These are phyloP conservation scores for Ophiostoma angusticollis DNA, from an alignment of 2,329 filamentous ascomycete genomes.

Conservation along the genomic window DNA sequence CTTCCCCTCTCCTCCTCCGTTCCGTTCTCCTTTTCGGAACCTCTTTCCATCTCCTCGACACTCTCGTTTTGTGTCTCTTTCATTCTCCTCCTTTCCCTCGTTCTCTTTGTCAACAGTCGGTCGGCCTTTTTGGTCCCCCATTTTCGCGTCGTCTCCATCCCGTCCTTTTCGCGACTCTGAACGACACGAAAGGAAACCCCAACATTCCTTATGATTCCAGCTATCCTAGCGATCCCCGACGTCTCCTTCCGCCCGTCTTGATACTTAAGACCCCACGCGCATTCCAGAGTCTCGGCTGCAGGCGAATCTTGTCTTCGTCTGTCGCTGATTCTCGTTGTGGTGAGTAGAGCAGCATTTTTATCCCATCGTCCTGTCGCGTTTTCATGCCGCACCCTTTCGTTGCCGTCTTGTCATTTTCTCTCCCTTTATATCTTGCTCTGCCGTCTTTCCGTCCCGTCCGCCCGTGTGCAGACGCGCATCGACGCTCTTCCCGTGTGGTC, in stretches of 20 bases:
- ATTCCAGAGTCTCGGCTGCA: slow-evolving; percentile 12
- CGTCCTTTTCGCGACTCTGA: background rate
- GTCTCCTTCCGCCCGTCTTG: background rate
- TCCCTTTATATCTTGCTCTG: background rate
- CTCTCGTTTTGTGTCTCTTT: background rate
- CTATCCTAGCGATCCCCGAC: background rate
- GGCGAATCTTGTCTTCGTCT: slow-evolving; percentile 13
- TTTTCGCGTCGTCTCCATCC: background rate
- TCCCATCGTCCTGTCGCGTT: background rate
- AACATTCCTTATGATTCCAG: background rate
- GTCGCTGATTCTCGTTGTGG: slow-evolving; percentile 14
- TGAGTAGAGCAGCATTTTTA: slow-evolving; percentile 2
- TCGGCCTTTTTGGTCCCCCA: no score
- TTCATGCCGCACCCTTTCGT: background rate
- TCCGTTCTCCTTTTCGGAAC: background rate
- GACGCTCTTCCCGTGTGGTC: background rate
- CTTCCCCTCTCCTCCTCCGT: background rate
- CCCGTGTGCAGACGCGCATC: slow-evolving; percentile 3
- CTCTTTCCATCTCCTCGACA: background rate
- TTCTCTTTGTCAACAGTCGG: no score
- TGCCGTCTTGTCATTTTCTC: background rate
- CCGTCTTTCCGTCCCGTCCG: slow-evolving; percentile 3
- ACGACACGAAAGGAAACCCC: no score
- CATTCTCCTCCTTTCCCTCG: background rate
- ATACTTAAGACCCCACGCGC: background rate